Percentiles rank a stretch among this genome's conserved stretches.
These are phyloP conservation scores for Cutaneotrichosporon sp. DNA, from an alignment of 1,284 basidiomycete species.

Conservation along the genomic window DNA sequence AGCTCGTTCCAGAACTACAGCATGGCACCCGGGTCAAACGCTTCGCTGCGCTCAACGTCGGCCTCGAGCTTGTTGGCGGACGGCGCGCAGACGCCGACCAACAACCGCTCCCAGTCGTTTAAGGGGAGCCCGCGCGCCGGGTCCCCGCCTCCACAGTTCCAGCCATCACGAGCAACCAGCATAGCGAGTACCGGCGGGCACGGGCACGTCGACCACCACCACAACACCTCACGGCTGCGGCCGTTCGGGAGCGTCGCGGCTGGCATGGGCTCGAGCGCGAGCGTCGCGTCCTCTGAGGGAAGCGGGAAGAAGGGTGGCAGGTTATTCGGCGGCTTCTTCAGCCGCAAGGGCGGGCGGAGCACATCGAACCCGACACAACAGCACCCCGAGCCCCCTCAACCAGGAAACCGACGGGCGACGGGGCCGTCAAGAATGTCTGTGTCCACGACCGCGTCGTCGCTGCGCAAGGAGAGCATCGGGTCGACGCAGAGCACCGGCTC, in stretches of 20 bases:
- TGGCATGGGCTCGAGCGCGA: slow-evolving; percentile 17
- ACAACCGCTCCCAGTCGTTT: slow-evolving; percentile 4
- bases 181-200: neutral
- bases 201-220: neutral
- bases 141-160: slow-evolving; percentile 4
- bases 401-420: neutral
- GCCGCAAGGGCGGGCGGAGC: slow-evolving; percentile 13
- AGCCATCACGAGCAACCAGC: neutral
- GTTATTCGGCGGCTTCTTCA: slow-evolving; percentile 30
- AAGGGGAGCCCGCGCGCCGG: neutral
- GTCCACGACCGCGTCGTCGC: slow-evolving; percentile 9
- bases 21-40: neutral
- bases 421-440: slow-evolving; percentile 11
- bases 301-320: slow-evolving; percentile 39
- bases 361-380: neutral
- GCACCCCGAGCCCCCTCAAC: neutral
- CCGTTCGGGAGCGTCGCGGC: slow-evolving; percentile 33
- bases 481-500: slow-evolving; percentile 8
- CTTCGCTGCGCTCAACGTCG: slow-evolving; percentile 17
- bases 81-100: slow-evolving; percentile 13
- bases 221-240: slow-evolving; percentile 18
- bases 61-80: slow-evolving; percentile 14
- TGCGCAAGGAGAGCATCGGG: slow-evolving; percentile 13
- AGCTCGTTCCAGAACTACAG: slow-evolving; percentile 1
- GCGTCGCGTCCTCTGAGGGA: slow-evolving; percentile 23